phyloP scores from a whole-genome alignment of 768 basidiomycete genomes.

The Lactifluus subvellereus region DNA sequence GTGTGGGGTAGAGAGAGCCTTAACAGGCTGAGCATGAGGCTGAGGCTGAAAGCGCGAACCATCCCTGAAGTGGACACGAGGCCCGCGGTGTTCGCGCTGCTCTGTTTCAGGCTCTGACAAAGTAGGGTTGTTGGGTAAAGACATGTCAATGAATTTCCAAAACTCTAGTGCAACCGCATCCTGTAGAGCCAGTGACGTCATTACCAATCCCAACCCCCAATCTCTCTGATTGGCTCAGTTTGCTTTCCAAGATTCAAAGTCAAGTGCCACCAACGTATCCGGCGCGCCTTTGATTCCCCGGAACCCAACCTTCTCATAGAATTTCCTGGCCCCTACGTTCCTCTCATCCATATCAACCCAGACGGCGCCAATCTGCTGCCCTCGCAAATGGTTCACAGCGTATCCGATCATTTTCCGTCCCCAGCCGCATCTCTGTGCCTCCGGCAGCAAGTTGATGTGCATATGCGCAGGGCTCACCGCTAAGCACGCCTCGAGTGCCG shows the following conservation, averaged over 20 bases:
- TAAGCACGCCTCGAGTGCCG: constrained; percentile 46
- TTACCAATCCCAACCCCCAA: neutral
- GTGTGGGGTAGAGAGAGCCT: neutral
- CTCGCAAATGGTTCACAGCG: constrained; percentile 50
- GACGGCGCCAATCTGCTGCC: constrained; percentile 41
- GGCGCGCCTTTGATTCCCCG: constrained; percentile 46
- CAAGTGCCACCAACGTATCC: constrained; percentile 49
- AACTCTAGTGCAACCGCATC: neutral
- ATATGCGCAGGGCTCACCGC: constrained; percentile 67
- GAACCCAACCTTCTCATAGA: constrained; percentile 63
- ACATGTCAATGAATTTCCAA: neutral
- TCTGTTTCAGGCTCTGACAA: neutral
- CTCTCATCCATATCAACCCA: constrained; percentile 67
- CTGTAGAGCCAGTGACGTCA: constrained; percentile 6
- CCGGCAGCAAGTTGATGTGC: constrained; percentile 66
- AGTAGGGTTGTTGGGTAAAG: neutral
- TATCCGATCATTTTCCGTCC: constrained; percentile 56
- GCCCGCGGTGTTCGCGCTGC: neutral
- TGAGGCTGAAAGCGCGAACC: neutral
- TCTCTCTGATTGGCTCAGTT: too few relatives aligned
- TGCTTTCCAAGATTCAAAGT: constrained; percentile 35
- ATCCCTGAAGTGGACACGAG: constrained; percentile 14
- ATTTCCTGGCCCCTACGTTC: constrained; percentile 53
- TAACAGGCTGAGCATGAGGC: neutral
- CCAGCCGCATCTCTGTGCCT: constrained; percentile 64